Conservation (phyloP, 1,284 basidiomycete genomes). For the Meripilus lineatus region DNA sequence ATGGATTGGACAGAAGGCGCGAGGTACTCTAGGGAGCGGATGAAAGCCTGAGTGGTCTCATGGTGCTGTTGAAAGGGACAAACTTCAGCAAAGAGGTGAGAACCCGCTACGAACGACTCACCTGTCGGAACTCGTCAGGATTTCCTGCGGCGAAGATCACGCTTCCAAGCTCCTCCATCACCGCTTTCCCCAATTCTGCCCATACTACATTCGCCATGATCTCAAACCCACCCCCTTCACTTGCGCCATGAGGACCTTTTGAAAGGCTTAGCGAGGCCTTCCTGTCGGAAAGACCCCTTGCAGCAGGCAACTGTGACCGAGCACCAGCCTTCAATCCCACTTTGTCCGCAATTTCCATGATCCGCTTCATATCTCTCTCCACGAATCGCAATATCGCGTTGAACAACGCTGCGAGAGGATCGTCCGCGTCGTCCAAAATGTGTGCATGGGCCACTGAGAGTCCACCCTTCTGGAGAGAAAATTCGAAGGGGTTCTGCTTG, state of each 20-base stretch:
- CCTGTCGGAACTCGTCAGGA: slow-evolving; percentile 86
- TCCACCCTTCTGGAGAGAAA: slow-evolving; percentile 19
- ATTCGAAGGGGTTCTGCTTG: slow-evolving; percentile 42
- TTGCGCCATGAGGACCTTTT: not conserved
- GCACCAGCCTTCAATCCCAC: slow-evolving; percentile 50
- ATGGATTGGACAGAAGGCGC: slow-evolving; percentile 75
- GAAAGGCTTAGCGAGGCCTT: slow-evolving; percentile 1
- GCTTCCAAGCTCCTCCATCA: slow-evolving; percentile 81
- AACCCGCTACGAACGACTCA: slow-evolving; percentile 38
- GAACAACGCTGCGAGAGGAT: slow-evolving; percentile 70
- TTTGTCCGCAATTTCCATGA: slow-evolving; percentile 76
- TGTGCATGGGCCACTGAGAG: slow-evolving; percentile 28
- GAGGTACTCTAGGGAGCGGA: slow-evolving; percentile 79
- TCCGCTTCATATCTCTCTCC: slow-evolving; percentile 60
- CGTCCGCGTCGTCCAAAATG: slow-evolving; percentile 58
- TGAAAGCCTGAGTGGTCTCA: slow-evolving; percentile 77
- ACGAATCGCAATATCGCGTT: slow-evolving; percentile 82
- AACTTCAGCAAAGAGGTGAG: no score
- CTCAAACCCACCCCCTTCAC: slow-evolving; percentile 51
- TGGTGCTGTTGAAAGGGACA: slow-evolving; percentile 55
- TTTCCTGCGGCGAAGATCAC: slow-evolving; percentile 88
- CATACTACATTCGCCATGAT: slow-evolving; percentile 86
- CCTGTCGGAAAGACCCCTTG: slow-evolving; percentile 10
- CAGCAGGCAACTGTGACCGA: no score
- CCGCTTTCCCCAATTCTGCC: slow-evolving; percentile 74